Evolutionary conservation across 1,139 yeast species (phyloP).

Genomic region (Nakaseomyces delphensis): DNA sequence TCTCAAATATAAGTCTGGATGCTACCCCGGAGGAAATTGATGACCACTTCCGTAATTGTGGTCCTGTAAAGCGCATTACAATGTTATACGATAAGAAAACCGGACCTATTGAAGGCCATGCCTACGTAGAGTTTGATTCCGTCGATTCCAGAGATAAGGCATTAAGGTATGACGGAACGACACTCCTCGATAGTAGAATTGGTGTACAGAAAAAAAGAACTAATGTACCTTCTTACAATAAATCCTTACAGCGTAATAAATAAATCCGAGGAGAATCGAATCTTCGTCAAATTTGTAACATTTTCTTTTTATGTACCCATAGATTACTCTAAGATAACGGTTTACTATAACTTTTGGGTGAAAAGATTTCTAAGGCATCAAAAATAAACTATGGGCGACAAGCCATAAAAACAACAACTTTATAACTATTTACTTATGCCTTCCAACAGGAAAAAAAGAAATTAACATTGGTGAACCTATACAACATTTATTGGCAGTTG

Average conservation of each 20-base stretch:
- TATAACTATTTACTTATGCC: too few relatives aligned
- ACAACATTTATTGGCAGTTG: too few relatives aligned
- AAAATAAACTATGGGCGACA: too few relatives aligned
- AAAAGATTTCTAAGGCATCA: too few relatives aligned
- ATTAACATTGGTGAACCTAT: too few relatives aligned
- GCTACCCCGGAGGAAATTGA: slow-evolving; percentile 76
- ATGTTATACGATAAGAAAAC: slow-evolving; percentile 39
- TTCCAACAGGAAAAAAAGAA: neutral
- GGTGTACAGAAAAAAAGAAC: slow-evolving; percentile 60
- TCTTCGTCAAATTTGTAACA: neutral
- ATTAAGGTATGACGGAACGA: slow-evolving; percentile 43
- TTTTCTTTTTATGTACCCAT: too few relatives aligned
- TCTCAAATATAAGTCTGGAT: slow-evolving; percentile 79
- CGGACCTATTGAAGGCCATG: slow-evolving; percentile 62
- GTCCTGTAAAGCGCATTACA: slow-evolving; percentile 76
- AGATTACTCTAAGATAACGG: too few relatives aligned
- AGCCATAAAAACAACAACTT: too few relatives aligned
- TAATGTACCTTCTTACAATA: slow-evolving; percentile 50
- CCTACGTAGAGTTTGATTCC: slow-evolving; percentile 57
- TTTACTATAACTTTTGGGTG: too few relatives aligned
- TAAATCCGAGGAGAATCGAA: neutral
- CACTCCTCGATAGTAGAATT: slow-evolving; percentile 47
- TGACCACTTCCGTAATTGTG: slow-evolving; percentile 65
- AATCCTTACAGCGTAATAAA: neutral
- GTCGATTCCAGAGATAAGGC: slow-evolving; percentile 44